These are phyloP conservation scores for Symbiotaphrina buchneri DNA, from an alignment of 495 filamentous ascomycete species.

Conservation along the genomic window DNA sequence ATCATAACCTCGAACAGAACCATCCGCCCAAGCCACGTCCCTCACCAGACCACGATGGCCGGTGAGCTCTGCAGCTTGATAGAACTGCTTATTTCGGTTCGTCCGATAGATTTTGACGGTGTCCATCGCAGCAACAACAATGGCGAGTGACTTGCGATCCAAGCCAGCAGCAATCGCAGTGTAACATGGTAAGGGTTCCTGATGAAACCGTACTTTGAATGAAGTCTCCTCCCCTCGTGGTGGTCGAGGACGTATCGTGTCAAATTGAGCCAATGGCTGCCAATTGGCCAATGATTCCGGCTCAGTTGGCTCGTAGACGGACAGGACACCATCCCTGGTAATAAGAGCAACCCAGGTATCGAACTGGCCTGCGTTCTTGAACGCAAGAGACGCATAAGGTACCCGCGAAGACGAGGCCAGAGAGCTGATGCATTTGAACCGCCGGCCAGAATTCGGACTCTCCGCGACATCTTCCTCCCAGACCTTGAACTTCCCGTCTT, in stretches of 20 bases:
- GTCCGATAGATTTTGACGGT: constrained; percentile 61
- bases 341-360: constrained; percentile 69
- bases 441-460: constrained; percentile 41
- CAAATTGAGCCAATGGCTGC: constrained; percentile 45
- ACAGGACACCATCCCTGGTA: constrained; percentile 55
- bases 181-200: constrained; percentile 57
- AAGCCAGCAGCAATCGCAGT: constrained; percentile 54
- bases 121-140: constrained; percentile 72
- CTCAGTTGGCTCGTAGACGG: constrained; percentile 67
- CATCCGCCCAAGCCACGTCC: constrained; percentile 82
- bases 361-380: constrained; percentile 45
- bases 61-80: constrained; percentile 48
- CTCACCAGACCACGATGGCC: constrained; percentile 52
- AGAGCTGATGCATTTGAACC: constrained; percentile 45
- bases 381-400: constrained; percentile 56
- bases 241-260: constrained; percentile 30
- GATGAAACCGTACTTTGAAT: constrained; percentile 71
- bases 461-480: constrained; percentile 77
- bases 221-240: constrained; percentile 63
- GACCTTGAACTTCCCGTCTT: constrained; percentile 69
- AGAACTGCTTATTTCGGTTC: constrained; percentile 39
- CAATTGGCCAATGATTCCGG: constrained; percentile 65
- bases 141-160: constrained; percentile 41
- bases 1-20: constrained; percentile 69
- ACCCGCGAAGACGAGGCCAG: constrained; percentile 30